Conservation (phyloP, 805 yeast species). For the Candida sonorensis region DNA sequence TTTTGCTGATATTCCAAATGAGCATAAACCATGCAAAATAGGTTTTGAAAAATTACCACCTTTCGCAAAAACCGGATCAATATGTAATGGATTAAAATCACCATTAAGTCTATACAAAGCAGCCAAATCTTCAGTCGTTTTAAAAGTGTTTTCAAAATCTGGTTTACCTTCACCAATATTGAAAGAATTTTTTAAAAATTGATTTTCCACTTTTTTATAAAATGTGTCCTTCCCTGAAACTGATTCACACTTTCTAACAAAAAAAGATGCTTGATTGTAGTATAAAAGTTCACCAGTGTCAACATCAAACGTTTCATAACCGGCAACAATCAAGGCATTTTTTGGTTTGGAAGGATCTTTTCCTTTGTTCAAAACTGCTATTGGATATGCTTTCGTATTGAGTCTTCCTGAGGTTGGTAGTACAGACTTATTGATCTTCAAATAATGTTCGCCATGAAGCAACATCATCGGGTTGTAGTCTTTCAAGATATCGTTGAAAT, state of each 20-base stretch:
- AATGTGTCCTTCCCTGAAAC: constrained; percentile 42
- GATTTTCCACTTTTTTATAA: constrained; percentile 37
- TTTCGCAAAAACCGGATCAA: constrained; percentile 85
- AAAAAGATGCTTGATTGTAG: constrained; percentile 77
- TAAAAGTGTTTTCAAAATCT: constrained; percentile 53
- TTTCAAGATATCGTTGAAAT: constrained; percentile 57
- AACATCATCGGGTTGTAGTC: constrained; percentile 85
- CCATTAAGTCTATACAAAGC: constrained; percentile 88
- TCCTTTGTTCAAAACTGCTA: constrained; percentile 68
- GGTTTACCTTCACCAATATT: constrained; percentile 48
- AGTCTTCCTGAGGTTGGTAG: constrained; percentile 66
- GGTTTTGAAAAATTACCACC: constrained; percentile 83
- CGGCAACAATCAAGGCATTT: constrained; percentile 74
- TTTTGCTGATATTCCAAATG: constrained; percentile 78
- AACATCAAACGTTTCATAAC: constrained; percentile 62
- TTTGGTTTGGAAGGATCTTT: constrained; percentile 37
- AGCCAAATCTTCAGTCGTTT: constrained; percentile 69
- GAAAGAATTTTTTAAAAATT: constrained; percentile 60
- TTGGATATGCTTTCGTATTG: constrained; percentile 55
- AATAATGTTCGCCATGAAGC: constrained; percentile 92
- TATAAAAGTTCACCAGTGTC: constrained; percentile 64
- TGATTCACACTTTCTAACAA: constrained; percentile 70
- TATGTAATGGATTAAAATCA: constrained; percentile 91
- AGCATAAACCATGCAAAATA: constrained; percentile 87
- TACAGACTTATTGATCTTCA: constrained; percentile 69